These are phyloP conservation scores for Wickerhamomyces tratensis DNA, from an alignment of 805 yeast genomes.

Conservation along the genomic window DNA sequence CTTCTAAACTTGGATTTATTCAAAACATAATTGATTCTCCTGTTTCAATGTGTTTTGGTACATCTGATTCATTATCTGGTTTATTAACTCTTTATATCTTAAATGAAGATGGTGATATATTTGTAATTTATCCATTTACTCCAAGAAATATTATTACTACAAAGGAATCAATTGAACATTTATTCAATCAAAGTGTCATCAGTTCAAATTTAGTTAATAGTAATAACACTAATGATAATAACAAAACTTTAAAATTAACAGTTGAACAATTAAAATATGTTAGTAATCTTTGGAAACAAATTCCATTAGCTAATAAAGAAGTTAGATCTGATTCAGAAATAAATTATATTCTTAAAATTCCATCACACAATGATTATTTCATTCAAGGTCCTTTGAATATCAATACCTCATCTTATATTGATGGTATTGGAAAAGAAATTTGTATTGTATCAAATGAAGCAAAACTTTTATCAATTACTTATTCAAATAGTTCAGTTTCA, in stretches of 20 bases:
- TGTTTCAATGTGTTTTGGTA: constrained; percentile 17
- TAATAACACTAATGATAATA: neutral
- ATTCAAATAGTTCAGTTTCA: too few species aligned
- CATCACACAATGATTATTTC: constrained; percentile 7
- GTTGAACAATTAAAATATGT: constrained; percentile 28
- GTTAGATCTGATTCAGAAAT: constrained; percentile 14
- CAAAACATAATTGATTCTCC: constrained; percentile 12
- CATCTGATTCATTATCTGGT: constrained; percentile 20
- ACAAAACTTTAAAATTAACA: constrained; percentile 6
- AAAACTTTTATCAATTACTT: too few species aligned
- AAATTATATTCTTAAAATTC: too few species aligned
- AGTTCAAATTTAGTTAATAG: constrained; percentile 18
- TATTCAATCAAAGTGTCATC: constrained; percentile 24
- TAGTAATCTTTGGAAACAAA: constrained; percentile 21
- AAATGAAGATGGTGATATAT: constrained; percentile 48
- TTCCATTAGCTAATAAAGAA: constrained; percentile 9
- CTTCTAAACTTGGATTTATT: constrained; percentile 10
- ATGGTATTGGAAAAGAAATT: too few species aligned
- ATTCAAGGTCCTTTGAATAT: constrained; percentile 47
- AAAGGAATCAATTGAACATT: constrained; percentile 18
- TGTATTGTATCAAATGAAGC: too few species aligned
- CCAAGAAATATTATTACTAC: constrained; percentile 36
- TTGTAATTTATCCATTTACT: constrained; percentile 52
- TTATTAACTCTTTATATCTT: constrained; percentile 43
- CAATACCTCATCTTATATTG: neutral